Base-by-base conservation (phyloP, 768 basidiomycete genomes). In the Termitomyces sp. region DNA sequence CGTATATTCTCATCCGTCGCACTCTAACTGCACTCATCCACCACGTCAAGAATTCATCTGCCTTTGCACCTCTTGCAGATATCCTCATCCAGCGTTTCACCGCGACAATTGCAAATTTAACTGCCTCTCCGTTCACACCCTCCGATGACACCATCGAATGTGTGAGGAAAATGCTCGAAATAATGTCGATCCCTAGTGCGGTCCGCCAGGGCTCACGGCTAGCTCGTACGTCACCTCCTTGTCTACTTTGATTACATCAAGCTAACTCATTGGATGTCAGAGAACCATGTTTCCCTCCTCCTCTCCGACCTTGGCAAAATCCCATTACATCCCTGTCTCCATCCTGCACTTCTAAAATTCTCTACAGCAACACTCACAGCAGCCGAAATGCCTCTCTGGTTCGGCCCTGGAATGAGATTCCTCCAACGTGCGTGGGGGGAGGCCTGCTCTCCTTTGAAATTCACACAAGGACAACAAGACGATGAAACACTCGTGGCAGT, bases 21-120 rank as follows among this genome's bases (percentile, higher is more conserved):
- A 74, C 88, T 1, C 73, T 93, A 2, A 95, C 93, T 0, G 87
- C 93, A 0, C 73, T 93, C 12, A 84, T 89, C 20, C 95, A 96
- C 67, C 93, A 96, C 65, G 87, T 88, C 70, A 88, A 87, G 63
- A 78, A 78, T 26, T 72, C 87, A 0, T 85, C 88, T 26, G 81
- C 86, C 51, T 93, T 89, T 68, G 68, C 79, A 5, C 66, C 79
- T 0, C 63, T 91, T 2, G 79, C 80, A 2, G 84, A 89, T 18
- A 64, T 82, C 10, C 64, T 93, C 4, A 67, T 84, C 0, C 68
- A 74, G 32, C 71, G 72, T 44, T 75, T 84, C 57, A 61, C 67
- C 14, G 46, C 64, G 1, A 41, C 61, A 16, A 58, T 70, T 36
- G 70, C 71, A 50, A 53, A 58, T 3, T 58, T 65, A 5, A 63